Conservation (phyloP, 257 asterid genomes). For the Gentiana dahurica region DNA sequence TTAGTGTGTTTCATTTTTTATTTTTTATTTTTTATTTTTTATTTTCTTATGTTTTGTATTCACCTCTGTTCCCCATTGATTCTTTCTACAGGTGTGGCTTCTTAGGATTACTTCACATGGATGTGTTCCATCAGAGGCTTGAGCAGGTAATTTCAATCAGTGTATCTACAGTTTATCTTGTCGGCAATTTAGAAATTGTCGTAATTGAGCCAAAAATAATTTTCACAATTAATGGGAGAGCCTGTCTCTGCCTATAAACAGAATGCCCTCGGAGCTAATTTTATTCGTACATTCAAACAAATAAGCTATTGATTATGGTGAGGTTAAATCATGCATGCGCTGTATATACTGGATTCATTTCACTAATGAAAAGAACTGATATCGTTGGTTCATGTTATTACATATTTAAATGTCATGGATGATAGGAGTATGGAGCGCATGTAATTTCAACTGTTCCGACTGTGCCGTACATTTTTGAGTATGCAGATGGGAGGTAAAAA, state of each 20-base stretch:
- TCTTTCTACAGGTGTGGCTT: conserved; percentile 81
- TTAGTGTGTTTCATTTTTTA: conserved; percentile 1
- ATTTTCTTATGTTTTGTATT: not conserved
- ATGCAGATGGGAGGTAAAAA: conserved; percentile 73
- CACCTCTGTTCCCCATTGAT: conserved; percentile 11
- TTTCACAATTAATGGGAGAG: too few relatives aligned
- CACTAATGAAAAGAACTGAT: not conserved
- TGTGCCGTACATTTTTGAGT: conserved; percentile 92
- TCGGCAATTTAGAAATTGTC: too few relatives aligned
- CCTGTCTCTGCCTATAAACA: too few relatives aligned
- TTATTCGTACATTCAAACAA: too few relatives aligned
- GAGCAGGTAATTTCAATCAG: conserved; percentile 58
- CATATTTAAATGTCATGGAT: not conserved
- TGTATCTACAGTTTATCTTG: not conserved
- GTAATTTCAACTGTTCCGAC: conserved; percentile 97
- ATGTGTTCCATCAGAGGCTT: conserved; percentile 96
- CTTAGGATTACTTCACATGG: conserved; percentile 98
- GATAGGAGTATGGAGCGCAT: conserved; percentile 82
- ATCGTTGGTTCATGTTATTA: not conserved
- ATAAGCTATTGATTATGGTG: too few relatives aligned
- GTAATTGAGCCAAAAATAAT: too few relatives aligned
- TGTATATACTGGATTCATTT: not conserved
- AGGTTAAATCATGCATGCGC: not conserved
- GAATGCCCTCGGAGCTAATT: too few relatives aligned
- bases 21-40: not conserved